Evolutionary conservation across 768 basidiomycete species (phyloP), one percentile per base, ranked within the genome.

Genomic region (Coprinopsis marcescibilis): DNA sequence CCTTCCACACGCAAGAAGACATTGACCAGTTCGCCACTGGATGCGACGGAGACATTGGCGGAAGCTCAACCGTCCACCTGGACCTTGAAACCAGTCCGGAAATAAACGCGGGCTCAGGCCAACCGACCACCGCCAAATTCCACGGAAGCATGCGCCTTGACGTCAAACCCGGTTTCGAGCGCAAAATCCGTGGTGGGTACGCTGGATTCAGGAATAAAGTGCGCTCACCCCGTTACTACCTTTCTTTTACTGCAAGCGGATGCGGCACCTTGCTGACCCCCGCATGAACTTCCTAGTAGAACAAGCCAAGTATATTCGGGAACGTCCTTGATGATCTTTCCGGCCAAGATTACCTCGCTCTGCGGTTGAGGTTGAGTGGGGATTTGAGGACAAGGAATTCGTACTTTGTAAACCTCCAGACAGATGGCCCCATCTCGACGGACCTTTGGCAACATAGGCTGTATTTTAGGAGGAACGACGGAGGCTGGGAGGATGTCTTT

Each of bases 381-480:
- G 80, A 89, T 52, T 80, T 82, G 17, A 73, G 78, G 32, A 86
- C 86, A 33, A 78, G 81, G 52, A 80, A 80, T 54, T 83, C 88
- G n/a, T 97, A 92, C 71, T 94, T 86, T 55, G 85, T 91, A 39
- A 97, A 98, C 65, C 68, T 97, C 37, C 93, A 96, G 62, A 95
- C 92, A 2, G 86, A 91, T 43, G 86, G 88, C 1, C 74, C 80
- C 35, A 72, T 88, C 40, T 76, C 81, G 41, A 85, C 81, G 29
- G 91, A 95, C 60, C 69, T 98, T n/a, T 98, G 89, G 84, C 95
- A 96, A 60, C 93, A 97, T 55, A 77, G 89, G 26, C 70, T 98
- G n/a, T 89, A 78, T 65, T 87, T 93, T 60, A 70, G 74, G 41
- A 74, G 77, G 45, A 67, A 70, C 21, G 76, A 83, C 48, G 75